phyloP scores from a whole-genome alignment of 768 basidiomycete genomes.

The Suillus decipiens region DNA sequence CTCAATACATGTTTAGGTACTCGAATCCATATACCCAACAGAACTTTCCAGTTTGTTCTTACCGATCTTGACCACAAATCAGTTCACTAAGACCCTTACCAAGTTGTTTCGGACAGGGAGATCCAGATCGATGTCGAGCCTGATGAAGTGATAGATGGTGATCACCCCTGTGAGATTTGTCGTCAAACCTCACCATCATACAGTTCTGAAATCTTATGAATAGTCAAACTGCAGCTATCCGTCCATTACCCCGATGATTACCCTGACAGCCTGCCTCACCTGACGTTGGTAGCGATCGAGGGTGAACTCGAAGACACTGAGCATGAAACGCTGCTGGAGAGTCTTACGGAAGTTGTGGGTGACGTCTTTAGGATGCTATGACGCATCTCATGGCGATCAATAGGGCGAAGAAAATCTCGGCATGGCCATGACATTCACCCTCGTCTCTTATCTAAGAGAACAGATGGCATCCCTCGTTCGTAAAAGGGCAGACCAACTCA shows the following conservation, averaged over 20 bases:
- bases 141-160: conserved; percentile 69
- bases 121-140: conserved; percentile 88
- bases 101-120: conserved; percentile 85
- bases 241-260: conserved; percentile 83
- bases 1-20: conserved; percentile 55
- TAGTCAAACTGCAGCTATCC: conserved; percentile 73
- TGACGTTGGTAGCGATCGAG: conserved; percentile 65
- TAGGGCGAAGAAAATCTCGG: conserved; percentile 86
- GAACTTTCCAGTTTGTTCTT: conserved; percentile 83
- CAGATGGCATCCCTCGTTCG: conserved; percentile 65
- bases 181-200: background rate
- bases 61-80: conserved; percentile 32
- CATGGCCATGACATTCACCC: conserved; percentile 98
- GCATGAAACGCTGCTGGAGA: conserved; percentile 52
- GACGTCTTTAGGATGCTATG: background rate
- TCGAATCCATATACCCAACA: conserved; percentile 95
- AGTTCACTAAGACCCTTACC: conserved; percentile 48
- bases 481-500: conserved; percentile 53
- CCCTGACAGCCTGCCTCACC: conserved; percentile 78
- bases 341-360: conserved; percentile 59
- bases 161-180: conserved; percentile 50
- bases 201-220: conserved; percentile 26
- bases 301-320: conserved; percentile 66
- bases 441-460: conserved; percentile 85
- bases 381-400: conserved; percentile 4